Base-by-base conservation (phyloP, 2,329 filamentous ascomycete genomes). In the Sporothrix sp. region DNA sequence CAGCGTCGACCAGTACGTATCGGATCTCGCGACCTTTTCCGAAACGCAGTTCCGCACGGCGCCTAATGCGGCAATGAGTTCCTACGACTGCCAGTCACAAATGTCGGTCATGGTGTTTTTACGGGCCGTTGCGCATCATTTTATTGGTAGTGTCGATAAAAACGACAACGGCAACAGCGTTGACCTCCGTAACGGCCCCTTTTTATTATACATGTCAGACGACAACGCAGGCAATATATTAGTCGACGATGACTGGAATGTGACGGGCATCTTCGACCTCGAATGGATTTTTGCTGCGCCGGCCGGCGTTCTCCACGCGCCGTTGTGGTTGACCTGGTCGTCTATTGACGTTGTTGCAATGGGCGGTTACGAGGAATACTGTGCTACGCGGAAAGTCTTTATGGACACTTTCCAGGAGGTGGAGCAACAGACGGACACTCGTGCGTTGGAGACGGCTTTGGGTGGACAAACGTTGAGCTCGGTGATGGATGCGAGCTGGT, bases 181-280 rank as follows among this genome's bases (percentile, higher is more conserved):
- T 16, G 16, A 28, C 4, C 18, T 14, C 16, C 16, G 23, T 7
- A 23, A n/a, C 36, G 47, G 28, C 2, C 47, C 47, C 1, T 64
- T 60, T 51, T n/a, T 43, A 48, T 58, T 64, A 18, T 50, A 56
- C 23, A 47, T 65, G 47, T 61, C 58, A 43, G 61, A 65, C 52
- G 45, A 61, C 37, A 58, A 63, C 54, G 38, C 38, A 32, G 60
- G 56, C 43, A 65, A 65, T 46, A 59, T 65, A 30, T 58, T 65
- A 21, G 58, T 64, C 45, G 62, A 66, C 51, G 43, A 61, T 45
- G 52, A 62, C 43, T 62, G 60, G 61, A 64, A 66, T 44, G 55
- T 65, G 27, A 65, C 59, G 38, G 58, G 58, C 53, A 46, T 64
- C 1, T 60, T 63, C 9, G 61, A 66, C 48, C 58, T 60, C 47